Evolutionary conservation across 1,139 yeast species (phyloP).

Genomic region (Blastobotrys malaysiensis): DNA sequence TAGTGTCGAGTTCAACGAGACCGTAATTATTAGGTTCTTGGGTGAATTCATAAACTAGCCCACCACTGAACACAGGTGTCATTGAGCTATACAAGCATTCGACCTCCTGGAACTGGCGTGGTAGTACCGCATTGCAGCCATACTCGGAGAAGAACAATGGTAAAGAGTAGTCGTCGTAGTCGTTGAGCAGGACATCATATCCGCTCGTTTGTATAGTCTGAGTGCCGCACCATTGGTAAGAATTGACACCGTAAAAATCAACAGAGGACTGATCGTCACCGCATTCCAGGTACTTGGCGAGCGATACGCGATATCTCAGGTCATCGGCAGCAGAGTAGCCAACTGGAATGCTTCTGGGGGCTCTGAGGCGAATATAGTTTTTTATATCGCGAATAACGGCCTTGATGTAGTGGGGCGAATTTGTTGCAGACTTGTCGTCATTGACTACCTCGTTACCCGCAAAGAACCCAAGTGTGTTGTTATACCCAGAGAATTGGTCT

Average conservation of each 20-base stretch:
- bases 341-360: slow-evolving; percentile 74
- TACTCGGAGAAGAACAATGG: slow-evolving; percentile 90
- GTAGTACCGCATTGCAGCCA: slow-evolving; percentile 83
- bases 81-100: slow-evolving; percentile 42
- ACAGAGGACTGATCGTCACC: slow-evolving; percentile 56
- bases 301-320: slow-evolving; percentile 61
- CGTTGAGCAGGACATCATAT: slow-evolving; percentile 55
- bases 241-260: slow-evolving; percentile 92
- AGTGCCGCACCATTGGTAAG: slow-evolving; percentile 91
- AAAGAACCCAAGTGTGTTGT: slow-evolving; percentile 86
- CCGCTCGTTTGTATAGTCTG: slow-evolving; percentile 65
- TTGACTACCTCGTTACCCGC: slow-evolving; percentile 93
- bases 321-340: slow-evolving; percentile 98
- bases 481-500: slow-evolving; percentile 76
- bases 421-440: slow-evolving; percentile 53
- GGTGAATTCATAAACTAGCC: slow-evolving; percentile 84
- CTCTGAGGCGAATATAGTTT: slow-evolving; percentile 54
- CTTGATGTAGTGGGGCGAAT: slow-evolving; percentile 60
- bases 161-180: slow-evolving; percentile 54
- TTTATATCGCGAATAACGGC: slow-evolving; percentile 84
- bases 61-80: slow-evolving; percentile 67
- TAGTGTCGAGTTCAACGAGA: slow-evolving; percentile 54
- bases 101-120: slow-evolving; percentile 79
- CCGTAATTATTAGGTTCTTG: slow-evolving; percentile 91
- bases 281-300: slow-evolving; percentile 81